These are phyloP conservation scores for Tricholoma bakamatsutake DNA, from an alignment of 768 basidiomycete species.

Conservation along the genomic window DNA sequence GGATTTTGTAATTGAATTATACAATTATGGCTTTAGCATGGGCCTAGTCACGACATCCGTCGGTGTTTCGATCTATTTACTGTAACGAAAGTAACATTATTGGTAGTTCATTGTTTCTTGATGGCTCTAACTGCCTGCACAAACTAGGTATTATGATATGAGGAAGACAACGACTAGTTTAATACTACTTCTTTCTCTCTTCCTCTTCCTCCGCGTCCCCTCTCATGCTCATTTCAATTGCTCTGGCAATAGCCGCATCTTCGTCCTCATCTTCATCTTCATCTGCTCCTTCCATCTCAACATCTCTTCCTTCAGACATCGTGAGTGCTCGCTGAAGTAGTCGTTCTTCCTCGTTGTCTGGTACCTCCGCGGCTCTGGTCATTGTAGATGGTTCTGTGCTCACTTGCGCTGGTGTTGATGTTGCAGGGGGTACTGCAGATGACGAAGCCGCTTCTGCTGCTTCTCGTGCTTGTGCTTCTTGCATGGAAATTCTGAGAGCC, in stretches of 20 bases:
- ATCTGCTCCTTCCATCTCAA: constrained; percentile 37
- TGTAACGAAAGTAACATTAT: no score
- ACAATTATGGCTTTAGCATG: background rate
- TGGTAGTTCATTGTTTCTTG: no score
- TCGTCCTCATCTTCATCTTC: constrained; percentile 69
- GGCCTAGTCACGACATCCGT: background rate
- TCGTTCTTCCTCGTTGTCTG: constrained; percentile 74
- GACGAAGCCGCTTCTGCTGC: constrained; percentile 43
- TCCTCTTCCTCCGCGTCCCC: constrained; percentile 45
- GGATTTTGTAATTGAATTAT: background rate
- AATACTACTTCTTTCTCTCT: constrained; percentile 23
- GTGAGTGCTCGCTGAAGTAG: constrained; percentile 73
- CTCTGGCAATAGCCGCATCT: constrained; percentile 85
- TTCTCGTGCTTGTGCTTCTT: constrained; percentile 84
- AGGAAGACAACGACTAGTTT: background rate
- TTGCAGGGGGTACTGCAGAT: constrained; percentile 18
- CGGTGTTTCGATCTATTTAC: background rate
- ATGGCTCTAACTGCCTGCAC: no score
- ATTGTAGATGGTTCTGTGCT: constrained; percentile 19
- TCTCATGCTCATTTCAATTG: constrained; percentile 93
- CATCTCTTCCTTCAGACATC: constrained; percentile 57
- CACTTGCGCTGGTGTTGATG: constrained; percentile 23
- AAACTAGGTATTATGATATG: background rate
- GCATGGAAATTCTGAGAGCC: constrained; percentile 97
- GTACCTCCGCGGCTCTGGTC: constrained; percentile 34